phyloP scores from a whole-genome alignment of 257 asterid genomes.

The Mentha longifolia region DNA sequence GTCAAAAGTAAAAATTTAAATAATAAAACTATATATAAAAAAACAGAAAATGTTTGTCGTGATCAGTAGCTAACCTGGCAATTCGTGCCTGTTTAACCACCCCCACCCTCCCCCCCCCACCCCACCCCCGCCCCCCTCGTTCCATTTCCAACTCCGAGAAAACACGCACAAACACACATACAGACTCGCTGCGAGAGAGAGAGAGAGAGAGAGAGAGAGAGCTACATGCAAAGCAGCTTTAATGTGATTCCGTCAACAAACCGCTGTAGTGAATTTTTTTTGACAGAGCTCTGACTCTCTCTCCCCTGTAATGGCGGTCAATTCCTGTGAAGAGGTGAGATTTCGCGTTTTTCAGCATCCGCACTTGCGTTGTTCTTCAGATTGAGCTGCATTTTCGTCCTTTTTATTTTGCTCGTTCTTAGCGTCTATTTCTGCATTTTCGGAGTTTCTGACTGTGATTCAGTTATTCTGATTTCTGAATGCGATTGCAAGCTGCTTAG shows the following conservation, averaged over 20 bases:
- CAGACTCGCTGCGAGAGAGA: constrained; percentile 2
- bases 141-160: constrained; percentile 25
- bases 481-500: constrained; percentile 5
- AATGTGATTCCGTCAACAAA: constrained; percentile 30
- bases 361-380: constrained; percentile 10
- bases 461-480: constrained; percentile 22
- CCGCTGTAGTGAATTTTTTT: constrained; percentile 18
- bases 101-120: no score
- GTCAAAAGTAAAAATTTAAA: constrained; percentile 21
- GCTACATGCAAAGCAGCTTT: constrained; percentile 25
- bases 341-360: constrained; percentile 19
- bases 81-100: constrained; percentile 26
- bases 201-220: constrained; percentile 7
- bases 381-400: constrained; percentile 22
- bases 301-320: constrained; percentile 51
- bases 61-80: constrained; percentile 47
- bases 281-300: constrained; percentile 21
- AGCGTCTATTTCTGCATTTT: not conserved
- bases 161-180: constrained; percentile 3
- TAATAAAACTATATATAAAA: not conserved
- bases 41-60: constrained; percentile 55
- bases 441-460: constrained; percentile 31
- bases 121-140: constrained; percentile 4
- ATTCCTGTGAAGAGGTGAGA: constrained; percentile 51
- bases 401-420: not conserved